Evolutionary conservation across 2,329 filamentous ascomycete species (phyloP), one percentile per base, ranked within the genome.

Genomic region (Blumeriella jaapii): DNA sequence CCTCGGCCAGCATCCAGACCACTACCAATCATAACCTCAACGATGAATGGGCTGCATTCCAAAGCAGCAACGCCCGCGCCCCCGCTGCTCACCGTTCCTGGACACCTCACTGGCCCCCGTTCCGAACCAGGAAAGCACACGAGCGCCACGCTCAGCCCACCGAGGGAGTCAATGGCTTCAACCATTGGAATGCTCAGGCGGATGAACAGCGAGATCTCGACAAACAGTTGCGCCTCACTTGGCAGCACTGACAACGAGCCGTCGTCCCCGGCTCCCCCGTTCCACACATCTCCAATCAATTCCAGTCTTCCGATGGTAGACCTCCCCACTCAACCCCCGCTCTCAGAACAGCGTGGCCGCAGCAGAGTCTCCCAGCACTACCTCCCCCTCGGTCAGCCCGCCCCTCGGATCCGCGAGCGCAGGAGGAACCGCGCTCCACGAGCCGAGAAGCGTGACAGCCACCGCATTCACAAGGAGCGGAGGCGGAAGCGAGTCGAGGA

Each of bases 131-230:
- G n/a, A 13, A 43, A 40, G 26, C 7, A 22, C 11, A 18, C 31
- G 1, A n/a, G 27, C 3, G 27, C 24, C 7, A 39, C 19, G 6
- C n/a, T 39, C 2, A 28, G 35, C 12, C 35, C 40, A 9, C 36
- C 40, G 5, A 31, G 37, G 6, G 38, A 42, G 6, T 40, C 39
- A 2, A 28, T 50, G 2, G 19, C 37, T 7, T 29, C 23, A 1
- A 36, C 36, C 2, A 42, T 51, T 14, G 17, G 25, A 6, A 34
- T 45, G 30, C 31, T 51, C 0, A 34, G 47, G 0, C 37, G 47
- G 9, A 48, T 48, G 47, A 51, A 50, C 27, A 41, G 36, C 16
- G 41, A 46, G n/a, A 14, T 49, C 9, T 39, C 34, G 12, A 35
- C 34, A 15, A 38, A 26, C 28, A 40, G 36, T 31, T 35, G 19